Evolutionary conservation across 83 land plant genomes (phyloP), one percentile per base, ranked within the genome.

Genomic region (Picea abies): DNA sequence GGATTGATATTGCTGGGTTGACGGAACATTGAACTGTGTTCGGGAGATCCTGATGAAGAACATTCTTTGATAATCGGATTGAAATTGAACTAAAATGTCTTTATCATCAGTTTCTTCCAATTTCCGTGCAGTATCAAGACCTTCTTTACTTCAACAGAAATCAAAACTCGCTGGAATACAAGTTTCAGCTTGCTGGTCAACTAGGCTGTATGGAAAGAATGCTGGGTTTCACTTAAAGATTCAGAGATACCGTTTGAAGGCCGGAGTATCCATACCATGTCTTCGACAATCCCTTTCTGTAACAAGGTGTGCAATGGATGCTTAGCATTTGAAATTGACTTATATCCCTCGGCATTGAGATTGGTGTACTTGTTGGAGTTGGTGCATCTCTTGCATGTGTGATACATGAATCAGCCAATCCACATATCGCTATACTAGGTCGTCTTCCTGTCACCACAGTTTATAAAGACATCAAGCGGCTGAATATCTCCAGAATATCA

Each of bases 301-400:
- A 68, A 68, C 29, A n/a, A 73, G 60, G 47, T 73, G 77, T 73
- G 20, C 77, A 47, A 73, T 73, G 77, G 77, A 73, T 73, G 58
- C 60, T 44, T 73, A 29, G 29, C 29, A 29, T 29, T 29, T 29
- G 29, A 29, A 29, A 29, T 29, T 29, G 29, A 29, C 29, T 29
- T 29, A 29, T 29, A 29, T 29, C 29, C 29, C 0, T 29, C 0
- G 29, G 29, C 29, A 29, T 29, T 29, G 29, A 29, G 29, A 29
- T 29, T 29, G 29, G 29, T 29, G 29, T 29, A 29, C 29, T 29
- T 29, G 0, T 29, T 29, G 29, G 29, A 29, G 29, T 29, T 29
- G 29, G 29, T 29, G 29, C 29, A 29, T 29, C 29, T 29, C 29
- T 29, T 29, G 0, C 29, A 29, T 29, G 0, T 29, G 29, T 29